Evolutionary conservation across 2,329 filamentous ascomycete species (phyloP).

Genomic region (Neocatenulostroma microsporum): DNA sequence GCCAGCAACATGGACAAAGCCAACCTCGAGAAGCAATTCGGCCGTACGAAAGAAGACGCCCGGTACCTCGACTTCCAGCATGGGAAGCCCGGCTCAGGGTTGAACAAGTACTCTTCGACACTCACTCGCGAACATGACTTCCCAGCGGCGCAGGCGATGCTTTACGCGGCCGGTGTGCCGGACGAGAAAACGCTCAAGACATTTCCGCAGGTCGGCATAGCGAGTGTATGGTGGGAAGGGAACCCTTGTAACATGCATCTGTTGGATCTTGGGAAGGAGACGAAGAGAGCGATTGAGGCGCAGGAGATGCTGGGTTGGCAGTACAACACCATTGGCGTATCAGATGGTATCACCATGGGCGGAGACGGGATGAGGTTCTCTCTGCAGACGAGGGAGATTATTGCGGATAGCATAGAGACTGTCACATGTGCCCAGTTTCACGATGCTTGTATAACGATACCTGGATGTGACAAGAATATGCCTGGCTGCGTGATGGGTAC

Average conservation of each 20-base stretch:
- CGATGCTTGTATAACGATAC: slow-evolving; percentile 87
- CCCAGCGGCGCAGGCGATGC: slow-evolving; percentile 89
- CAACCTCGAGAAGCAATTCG: slow-evolving; percentile 30
- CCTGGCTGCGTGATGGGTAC: slow-evolving; percentile 80
- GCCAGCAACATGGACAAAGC: slow-evolving; percentile 29
- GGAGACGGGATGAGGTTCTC: slow-evolving; percentile 93
- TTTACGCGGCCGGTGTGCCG: slow-evolving; percentile 86
- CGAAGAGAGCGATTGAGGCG: slow-evolving; percentile 72
- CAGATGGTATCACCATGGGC: slow-evolving; percentile 92
- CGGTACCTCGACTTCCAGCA: slow-evolving; percentile 52
- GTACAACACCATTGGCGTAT: slow-evolving; percentile 81
- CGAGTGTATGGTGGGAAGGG: slow-evolving; percentile 95
- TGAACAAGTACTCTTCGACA: slow-evolving; percentile 81
- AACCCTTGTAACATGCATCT: slow-evolving; percentile 70
- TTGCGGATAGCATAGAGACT: slow-evolving; percentile 89
- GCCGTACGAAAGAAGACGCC: slow-evolving; percentile 35
- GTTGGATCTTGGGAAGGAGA: slow-evolving; percentile 76
- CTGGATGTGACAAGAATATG: slow-evolving; percentile 98
- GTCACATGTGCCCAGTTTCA: slow-evolving; percentile 88
- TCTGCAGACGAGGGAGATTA: slow-evolving; percentile 81
- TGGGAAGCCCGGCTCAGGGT: slow-evolving; percentile 46
- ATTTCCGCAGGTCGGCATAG: slow-evolving; percentile 81
- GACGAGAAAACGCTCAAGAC: slow-evolving; percentile 79
- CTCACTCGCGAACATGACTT: slow-evolving; percentile 83
- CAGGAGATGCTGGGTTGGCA: slow-evolving; percentile 90